Conservation (phyloP, 345 rosid genomes). For the Excoecaria cochinchinensis region DNA sequence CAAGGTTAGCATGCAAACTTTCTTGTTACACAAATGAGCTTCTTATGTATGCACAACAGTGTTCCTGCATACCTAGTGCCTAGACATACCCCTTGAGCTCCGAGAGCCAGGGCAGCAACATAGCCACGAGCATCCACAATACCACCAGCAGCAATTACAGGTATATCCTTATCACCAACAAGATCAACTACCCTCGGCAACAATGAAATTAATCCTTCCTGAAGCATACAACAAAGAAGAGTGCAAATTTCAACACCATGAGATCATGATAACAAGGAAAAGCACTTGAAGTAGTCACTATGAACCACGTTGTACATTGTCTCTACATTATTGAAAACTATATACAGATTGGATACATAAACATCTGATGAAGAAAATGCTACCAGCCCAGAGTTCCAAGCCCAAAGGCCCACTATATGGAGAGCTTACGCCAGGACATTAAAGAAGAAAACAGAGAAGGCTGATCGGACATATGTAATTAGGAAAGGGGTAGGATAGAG, state of each 20-base stretch:
- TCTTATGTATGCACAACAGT: neutral
- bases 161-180: slow-evolving; percentile 53
- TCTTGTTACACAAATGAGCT: neutral
- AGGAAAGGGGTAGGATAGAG: too few species aligned
- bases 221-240: slow-evolving; percentile 6
- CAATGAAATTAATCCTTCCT: slow-evolving; percentile 71
- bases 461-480: too few species aligned
- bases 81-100: slow-evolving; percentile 79
- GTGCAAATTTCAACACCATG: neutral
- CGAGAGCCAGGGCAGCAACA: slow-evolving; percentile 86
- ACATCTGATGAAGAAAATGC: too few species aligned
- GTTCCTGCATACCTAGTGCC: slow-evolving; percentile 68
- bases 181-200: slow-evolving; percentile 77
- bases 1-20: neutral
- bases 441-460: too few species aligned
- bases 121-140: slow-evolving; percentile 80
- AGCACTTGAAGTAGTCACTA: neutral
- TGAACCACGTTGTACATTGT: neutral
- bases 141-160: slow-evolving; percentile 88
- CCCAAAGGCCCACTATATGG: too few species aligned
- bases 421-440: too few species aligned
- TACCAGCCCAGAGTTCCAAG: too few species aligned
- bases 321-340: neutral
- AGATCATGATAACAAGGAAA: neutral
- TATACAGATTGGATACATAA: too few species aligned